Evolutionary conservation across 352 stramenopile species (phyloP).

Genomic region (Globisporangium lucens): DNA sequence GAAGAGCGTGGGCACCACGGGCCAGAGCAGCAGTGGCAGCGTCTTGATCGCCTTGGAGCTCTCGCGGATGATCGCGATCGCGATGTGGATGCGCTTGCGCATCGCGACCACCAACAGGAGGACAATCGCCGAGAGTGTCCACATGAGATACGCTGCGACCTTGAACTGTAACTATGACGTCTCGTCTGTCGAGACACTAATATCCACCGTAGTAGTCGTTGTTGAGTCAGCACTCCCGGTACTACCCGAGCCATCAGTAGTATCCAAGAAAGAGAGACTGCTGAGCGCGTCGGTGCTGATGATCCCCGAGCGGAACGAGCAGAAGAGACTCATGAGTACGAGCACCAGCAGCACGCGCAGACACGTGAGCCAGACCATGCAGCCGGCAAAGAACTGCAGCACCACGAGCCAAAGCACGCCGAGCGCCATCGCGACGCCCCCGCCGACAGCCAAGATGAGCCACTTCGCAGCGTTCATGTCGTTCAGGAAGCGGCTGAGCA

Average conservation of each 20-base stretch:
- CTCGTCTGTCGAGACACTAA: constrained; percentile 27
- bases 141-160: constrained; percentile 55
- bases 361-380: constrained; percentile 81
- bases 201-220: constrained; percentile 1
- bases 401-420: constrained; percentile 71
- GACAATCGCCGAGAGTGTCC: constrained; percentile 42
- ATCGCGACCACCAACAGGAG: constrained; percentile 66
- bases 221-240: not conserved
- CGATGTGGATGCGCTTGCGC: constrained; percentile 63
- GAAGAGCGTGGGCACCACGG: constrained; percentile 42
- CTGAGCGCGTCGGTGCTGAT: constrained; percentile 36
- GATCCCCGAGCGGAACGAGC: constrained; percentile 63
- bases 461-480: constrained; percentile 65
- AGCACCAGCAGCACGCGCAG: constrained; percentile 58
- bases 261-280: constrained; percentile 44
- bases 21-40: constrained; percentile 60
- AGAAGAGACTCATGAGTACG: constrained; percentile 71
- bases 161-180: constrained; percentile 61
- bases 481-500: constrained; percentile 66
- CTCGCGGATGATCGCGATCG: constrained; percentile 69
- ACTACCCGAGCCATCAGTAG: not conserved
- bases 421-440: constrained; percentile 45
- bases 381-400: constrained; percentile 73
- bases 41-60: constrained; percentile 60
- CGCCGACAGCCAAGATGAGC: constrained; percentile 57